These are phyloP conservation scores for Biancaea sappan DNA, from an alignment of 306 rosid genomes.

Conservation along the genomic window DNA sequence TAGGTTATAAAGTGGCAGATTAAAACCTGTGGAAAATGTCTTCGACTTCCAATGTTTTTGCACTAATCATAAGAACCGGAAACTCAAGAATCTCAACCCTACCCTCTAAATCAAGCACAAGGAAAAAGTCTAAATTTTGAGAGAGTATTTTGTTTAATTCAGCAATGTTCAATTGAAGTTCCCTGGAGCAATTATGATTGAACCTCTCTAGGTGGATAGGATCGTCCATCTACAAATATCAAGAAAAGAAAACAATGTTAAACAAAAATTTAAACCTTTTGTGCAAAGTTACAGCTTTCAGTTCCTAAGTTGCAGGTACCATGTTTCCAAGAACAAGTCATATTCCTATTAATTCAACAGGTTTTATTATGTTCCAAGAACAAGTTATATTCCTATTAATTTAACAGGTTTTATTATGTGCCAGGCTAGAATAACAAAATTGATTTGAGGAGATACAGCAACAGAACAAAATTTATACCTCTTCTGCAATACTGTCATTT, in stretches of 20 bases:
- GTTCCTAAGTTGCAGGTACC: conserved; percentile 17
- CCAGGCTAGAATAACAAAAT: background rate
- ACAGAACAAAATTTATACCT: conserved; percentile 6
- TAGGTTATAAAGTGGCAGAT: conserved; percentile 36
- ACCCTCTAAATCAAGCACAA: conserved; percentile 98
- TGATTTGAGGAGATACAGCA: conserved; percentile 1
- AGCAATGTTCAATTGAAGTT: conserved; percentile 60
- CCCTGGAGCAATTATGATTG: conserved; percentile 78
- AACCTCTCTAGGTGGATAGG: conserved; percentile 71
- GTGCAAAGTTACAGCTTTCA: conserved; percentile 21
- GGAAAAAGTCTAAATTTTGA: conserved; percentile 78
- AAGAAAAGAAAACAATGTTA: conserved; percentile 7
- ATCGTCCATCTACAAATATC: conserved; percentile 76
- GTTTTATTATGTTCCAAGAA: conserved; percentile 6
- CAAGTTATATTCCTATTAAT: background rate
- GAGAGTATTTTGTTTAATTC: conserved; percentile 43
- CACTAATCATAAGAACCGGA: conserved; percentile 76
- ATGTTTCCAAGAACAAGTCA: conserved; percentile 11
- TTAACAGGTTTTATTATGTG: background rate
- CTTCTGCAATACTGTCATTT: conserved; percentile 13
- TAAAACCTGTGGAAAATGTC: conserved; percentile 92
- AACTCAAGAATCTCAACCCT: conserved; percentile 95
- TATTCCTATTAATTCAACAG: conserved; percentile 6
- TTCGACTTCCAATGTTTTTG: conserved; percentile 69
- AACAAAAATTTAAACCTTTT: conserved; percentile 13